Evolutionary conservation across 768 basidiomycete genomes (phyloP).

Genomic region (Tulasnella sp.): DNA sequence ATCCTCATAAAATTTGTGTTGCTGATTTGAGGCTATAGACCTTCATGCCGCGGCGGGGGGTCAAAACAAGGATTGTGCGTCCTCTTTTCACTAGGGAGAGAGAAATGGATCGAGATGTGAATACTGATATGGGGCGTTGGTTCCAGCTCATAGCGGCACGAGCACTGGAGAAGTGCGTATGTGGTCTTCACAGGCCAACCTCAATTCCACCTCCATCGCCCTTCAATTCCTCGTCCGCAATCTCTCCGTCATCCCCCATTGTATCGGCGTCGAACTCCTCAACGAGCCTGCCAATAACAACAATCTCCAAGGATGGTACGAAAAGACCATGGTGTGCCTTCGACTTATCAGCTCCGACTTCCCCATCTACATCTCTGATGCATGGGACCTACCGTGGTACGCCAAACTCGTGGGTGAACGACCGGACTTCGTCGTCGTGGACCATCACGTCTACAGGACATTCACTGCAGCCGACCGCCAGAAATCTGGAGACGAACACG

Average conservation of each 20-base stretch:
- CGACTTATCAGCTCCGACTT: conserved; percentile 42
- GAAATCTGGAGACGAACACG: conserved; percentile 46
- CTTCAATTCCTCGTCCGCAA: conserved; percentile 28
- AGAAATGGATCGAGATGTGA: too few species aligned
- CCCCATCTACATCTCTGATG: conserved; percentile 65
- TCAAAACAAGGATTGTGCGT: conserved; percentile 46
- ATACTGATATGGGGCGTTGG: conserved; percentile 34
- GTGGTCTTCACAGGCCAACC: conserved; percentile 24
- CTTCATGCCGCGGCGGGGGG: conserved; percentile 67
- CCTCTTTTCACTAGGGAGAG: background rate
- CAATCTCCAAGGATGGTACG: conserved; percentile 54
- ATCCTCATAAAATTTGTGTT: background rate
- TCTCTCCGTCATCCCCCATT: conserved; percentile 29
- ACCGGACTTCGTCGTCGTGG: conserved; percentile 45
- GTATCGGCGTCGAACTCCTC: conserved; percentile 47
- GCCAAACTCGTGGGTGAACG: conserved; percentile 36
- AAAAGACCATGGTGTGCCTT: conserved; percentile 41
- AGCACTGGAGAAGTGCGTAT: conserved; percentile 21
- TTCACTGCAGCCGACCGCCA: conserved; percentile 51
- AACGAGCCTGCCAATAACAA: conserved; percentile 48
- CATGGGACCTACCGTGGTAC: conserved; percentile 62
- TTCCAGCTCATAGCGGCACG: conserved; percentile 14
- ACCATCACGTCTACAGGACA: conserved; percentile 78
- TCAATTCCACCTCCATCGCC: conserved; percentile 25
- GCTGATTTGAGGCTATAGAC: conserved; percentile 33